Base-by-base conservation (phyloP, 768 basidiomycete genomes). In the Infundibulicybe gibba region DNA sequence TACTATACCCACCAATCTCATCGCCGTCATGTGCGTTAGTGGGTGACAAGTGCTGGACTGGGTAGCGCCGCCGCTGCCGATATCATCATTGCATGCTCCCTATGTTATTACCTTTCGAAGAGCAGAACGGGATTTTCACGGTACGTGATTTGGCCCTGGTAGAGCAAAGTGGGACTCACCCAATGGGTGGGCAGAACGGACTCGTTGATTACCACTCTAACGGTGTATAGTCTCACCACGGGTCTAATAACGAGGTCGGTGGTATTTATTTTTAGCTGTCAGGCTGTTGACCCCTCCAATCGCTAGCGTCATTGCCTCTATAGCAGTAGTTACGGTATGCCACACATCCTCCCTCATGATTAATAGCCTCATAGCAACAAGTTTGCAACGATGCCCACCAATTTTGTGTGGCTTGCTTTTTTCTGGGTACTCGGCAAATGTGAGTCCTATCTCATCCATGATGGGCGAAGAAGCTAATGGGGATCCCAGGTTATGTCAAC, bases 351-450 rank as follows among this genome's bases (percentile, higher is more conserved):
- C 25, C 25, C 8, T 25, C 25, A 25, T 25, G 25, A 8, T 25
- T 8, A 25, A 25, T 4, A 25, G 25, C 25, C 25, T 25, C 4
- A 25, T 8, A 8, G 8, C 25, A 25, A 8, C 25, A 39, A 74
- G 73, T 76, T 72, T 48, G 71, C 68, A 20, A 66, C 61, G 13
- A 71, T 72, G 69, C 76, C 75, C 9, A 66, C 67, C 30, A 71
- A 71, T 51, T 74, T 72, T 53, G 54, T 75, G 4, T 77, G 71
- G 70, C 53, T 75, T 41, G 72, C 70, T 9, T 73, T 76, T 50
- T 77, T 78, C 58, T 79, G 75, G 75, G 50, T 74, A 17, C 59
- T 74, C 40, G 74, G 73, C 21, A 79, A 76, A 67, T 76, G 77
- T 76, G 46, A 49, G 72, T 52, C 15, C 40, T 11, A 10, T 43